Evolutionary conservation across 441 rosid genomes (phyloP).

Genomic region (Bruguiera hainesii): DNA sequence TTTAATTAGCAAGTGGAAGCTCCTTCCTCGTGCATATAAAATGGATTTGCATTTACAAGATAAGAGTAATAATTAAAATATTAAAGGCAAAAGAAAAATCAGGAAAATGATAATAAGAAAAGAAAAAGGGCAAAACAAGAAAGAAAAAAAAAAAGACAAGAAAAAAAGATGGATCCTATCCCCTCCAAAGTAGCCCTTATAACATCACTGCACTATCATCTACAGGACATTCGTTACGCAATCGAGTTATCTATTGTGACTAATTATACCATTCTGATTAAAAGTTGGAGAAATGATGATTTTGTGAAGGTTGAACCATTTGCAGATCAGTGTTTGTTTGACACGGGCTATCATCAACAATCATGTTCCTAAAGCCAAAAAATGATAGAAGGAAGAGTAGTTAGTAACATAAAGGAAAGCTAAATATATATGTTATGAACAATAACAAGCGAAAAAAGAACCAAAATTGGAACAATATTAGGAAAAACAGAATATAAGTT

Average conservation of each 20-base stretch:
- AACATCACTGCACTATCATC: constrained; percentile 6
- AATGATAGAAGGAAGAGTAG: background rate
- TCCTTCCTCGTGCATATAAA: background rate
- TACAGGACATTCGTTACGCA: constrained; percentile 12
- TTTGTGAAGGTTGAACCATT: constrained; percentile 65
- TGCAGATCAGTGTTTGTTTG: constrained; percentile 74
- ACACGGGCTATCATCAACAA: constrained; percentile 77
- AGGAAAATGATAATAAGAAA: constrained; percentile 1
- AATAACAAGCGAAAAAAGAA: too few relatives aligned
- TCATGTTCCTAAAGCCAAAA: constrained; percentile 35
- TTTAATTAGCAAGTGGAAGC: background rate
- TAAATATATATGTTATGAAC: too few relatives aligned
- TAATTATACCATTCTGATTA: constrained; percentile 20
- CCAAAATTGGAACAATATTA: too few relatives aligned
- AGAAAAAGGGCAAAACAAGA: background rate
- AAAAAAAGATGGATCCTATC: constrained; percentile 23
- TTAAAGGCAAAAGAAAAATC: background rate
- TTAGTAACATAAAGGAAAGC: background rate
- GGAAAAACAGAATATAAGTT: too few relatives aligned
- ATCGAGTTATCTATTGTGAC: background rate
- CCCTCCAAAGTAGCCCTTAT: constrained; percentile 25
- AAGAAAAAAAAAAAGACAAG: background rate
- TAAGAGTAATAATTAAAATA: background rate
- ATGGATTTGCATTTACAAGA: background rate
- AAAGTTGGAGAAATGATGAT: constrained; percentile 64